Evolutionary conservation across 1,284 basidiomycete species (phyloP), one percentile per base, ranked within the genome.

Genomic region (Pseudomicrostroma phylloplanum): DNA sequence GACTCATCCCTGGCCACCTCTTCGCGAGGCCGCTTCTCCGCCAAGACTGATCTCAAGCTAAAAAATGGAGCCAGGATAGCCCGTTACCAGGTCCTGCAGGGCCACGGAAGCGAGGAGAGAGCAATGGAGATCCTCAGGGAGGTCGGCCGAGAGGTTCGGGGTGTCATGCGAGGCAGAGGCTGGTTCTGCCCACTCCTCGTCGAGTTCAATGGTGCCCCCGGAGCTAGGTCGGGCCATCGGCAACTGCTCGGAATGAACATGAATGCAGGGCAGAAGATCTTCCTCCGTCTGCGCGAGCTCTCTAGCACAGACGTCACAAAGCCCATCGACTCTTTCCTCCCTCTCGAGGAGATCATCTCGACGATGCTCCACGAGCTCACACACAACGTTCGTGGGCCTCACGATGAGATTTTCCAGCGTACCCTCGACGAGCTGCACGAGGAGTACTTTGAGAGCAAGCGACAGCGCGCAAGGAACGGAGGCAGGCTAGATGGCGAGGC

Each of bases 331-430:
- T 67, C 67, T 57, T 65, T 43, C 55, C 56, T 68, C 1, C 40
- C 17, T 36, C 12, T 9, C n/a, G 17, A 30, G 36, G 11, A 19
- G 12, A 54, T 56, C 1, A 57, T 51, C 11, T 9, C 9, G 12
- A 65, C 61, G 7, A 72, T 73, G 71, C 61, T 73, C 13, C 71
- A 73, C 51, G 71, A 73, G 58, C 66, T 73, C 42, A 62, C 63
- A 1, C 71, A 73, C 54, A 73, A 70, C 55, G 64, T 70, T 17
- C 61, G 64, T 7, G 70, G 70, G 0, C 70, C 70, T 6, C 71
- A 73, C 60, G 68, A 73, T 55, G 59, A 58, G 9, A 43, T 42
- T 8, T 73, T 73, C 43, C 67, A 64, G 36, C 43, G 39, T 15
- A 54, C 60, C 13, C 66, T 73, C 17, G 59, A 64, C 12, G 56